A percentile compares a stretch with the other conserved stretches of the same genome.
phyloP scores from a whole-genome alignment of 176 grass and related monocot species.

The Oryza meridionalis region DNA sequence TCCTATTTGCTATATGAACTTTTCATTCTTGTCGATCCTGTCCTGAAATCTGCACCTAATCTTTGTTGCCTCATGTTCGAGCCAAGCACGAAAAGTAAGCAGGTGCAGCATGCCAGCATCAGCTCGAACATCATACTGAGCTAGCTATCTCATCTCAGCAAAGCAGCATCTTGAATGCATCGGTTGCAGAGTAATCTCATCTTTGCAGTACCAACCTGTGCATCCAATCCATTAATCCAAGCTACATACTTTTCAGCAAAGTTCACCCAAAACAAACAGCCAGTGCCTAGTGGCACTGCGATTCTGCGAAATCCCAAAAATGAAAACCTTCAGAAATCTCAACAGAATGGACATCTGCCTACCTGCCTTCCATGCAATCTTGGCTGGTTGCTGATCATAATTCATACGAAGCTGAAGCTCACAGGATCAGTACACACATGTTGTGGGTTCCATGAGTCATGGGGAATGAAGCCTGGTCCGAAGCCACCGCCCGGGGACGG shows the following conservation, averaged over 20 bases:
- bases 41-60: too few relatives aligned
- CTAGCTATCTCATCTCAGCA: too few relatives aligned
- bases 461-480: conserved; percentile 88
- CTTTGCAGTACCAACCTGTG: not conserved
- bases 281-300: not conserved
- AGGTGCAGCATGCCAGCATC: not conserved
- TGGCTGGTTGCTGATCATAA: not conserved
- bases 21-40: not conserved
- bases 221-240: too few relatives aligned
- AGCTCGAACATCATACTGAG: too few relatives aligned
- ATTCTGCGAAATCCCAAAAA: not conserved
- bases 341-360: not conserved
- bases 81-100: not conserved
- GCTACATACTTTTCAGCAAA: too few relatives aligned
- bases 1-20: not conserved
- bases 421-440: not conserved
- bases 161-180: too few relatives aligned
- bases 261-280: too few relatives aligned
- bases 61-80: not conserved
- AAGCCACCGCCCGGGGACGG: conserved; percentile 15
- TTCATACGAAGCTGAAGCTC: conserved; percentile 1
- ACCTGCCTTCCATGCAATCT: not conserved
- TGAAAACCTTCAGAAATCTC: not conserved
- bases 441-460: conserved; percentile 44
- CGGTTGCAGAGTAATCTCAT: not conserved